Conservation (phyloP, 108 stramenopile species). For the Nitzschia sp. region DNA sequence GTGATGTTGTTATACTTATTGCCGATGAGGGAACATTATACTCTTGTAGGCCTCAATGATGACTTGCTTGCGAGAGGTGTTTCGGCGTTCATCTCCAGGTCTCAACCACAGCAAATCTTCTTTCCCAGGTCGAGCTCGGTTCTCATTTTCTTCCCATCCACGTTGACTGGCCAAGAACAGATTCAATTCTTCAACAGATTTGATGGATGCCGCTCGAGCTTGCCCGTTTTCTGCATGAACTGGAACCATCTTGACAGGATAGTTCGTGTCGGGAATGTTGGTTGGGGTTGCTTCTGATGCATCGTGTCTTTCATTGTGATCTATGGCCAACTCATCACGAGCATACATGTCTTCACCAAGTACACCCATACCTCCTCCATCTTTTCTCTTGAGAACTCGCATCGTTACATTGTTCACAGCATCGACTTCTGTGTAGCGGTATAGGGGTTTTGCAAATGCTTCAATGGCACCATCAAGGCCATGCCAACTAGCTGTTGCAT, state of each 20-base stretch:
- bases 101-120: slow-evolving; percentile 83
- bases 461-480: slow-evolving; percentile 33
- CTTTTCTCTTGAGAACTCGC: slow-evolving; percentile 58
- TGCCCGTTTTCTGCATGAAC: slow-evolving; percentile 28
- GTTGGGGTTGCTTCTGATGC: slow-evolving; percentile 13
- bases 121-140: slow-evolving; percentile 68
- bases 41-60: slow-evolving; percentile 36
- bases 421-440: slow-evolving; percentile 70
- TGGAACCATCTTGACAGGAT: slow-evolving; percentile 36
- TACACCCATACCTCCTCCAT: slow-evolving; percentile 46
- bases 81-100: slow-evolving; percentile 54
- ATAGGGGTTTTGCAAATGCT: slow-evolving; percentile 54
- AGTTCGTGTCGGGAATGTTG: slow-evolving; percentile 32
- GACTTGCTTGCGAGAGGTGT: slow-evolving; percentile 31
- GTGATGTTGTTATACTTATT: not conserved
- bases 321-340: slow-evolving; percentile 28
- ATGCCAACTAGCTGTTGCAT: slow-evolving; percentile 26
- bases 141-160: slow-evolving; percentile 58
- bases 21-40: slow-evolving; percentile 37
- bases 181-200: slow-evolving; percentile 32
- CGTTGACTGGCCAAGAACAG: slow-evolving; percentile 31
- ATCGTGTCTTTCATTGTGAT: not conserved
- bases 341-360: slow-evolving; percentile 77
- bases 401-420: slow-evolving; percentile 46
- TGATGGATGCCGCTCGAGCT: slow-evolving; percentile 14